These are phyloP conservation scores for Aspergillus chevalieri DNA, from an alignment of 2,329 filamentous ascomycete species.

Conservation along the genomic window DNA sequence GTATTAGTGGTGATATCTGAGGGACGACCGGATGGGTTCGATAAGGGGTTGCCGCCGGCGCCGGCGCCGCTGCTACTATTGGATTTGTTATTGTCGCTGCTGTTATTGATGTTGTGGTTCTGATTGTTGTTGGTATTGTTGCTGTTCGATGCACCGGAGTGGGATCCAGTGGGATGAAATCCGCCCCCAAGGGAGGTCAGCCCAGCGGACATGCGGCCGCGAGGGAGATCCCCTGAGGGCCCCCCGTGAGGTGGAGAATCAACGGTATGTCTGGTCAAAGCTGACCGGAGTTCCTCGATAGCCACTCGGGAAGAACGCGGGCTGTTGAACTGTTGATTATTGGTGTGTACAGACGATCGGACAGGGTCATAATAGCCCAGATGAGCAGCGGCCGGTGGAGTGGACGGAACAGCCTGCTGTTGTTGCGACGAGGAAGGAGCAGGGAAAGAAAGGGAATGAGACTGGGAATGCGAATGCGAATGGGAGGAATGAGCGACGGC, in stretches of 20 bases:
- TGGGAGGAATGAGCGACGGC: constrained; percentile 13
- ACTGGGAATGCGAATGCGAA: constrained; percentile 6
- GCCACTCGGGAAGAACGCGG: constrained; percentile 31
- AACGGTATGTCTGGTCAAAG: constrained; percentile 34
- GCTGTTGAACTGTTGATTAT: constrained; percentile 19
- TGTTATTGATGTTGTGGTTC: neutral
- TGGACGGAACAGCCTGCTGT: constrained; percentile 8
- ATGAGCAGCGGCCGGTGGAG: neutral
- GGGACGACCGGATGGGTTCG: neutral
- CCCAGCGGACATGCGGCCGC: constrained; percentile 30
- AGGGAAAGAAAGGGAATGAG: constrained; percentile 12
- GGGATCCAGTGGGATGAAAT: constrained; percentile 4
- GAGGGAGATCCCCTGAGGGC: constrained; percentile 28
- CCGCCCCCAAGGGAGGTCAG: constrained; percentile 28
- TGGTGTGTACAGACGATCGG: constrained; percentile 16
- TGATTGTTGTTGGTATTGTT: neutral
- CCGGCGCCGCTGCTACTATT: neutral
- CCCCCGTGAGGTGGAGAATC: constrained; percentile 24
- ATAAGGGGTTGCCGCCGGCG: neutral
- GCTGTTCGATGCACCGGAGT: neutral
- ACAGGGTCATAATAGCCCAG: constrained; percentile 21
- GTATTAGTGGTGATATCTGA: neutral
- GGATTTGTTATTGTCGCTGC: neutral
- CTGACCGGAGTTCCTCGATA: constrained; percentile 37
- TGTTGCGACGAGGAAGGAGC: constrained; percentile 15